Base-by-base conservation (phyloP, 441 rosid species). In the Euphorbia schlechtendalii region DNA sequence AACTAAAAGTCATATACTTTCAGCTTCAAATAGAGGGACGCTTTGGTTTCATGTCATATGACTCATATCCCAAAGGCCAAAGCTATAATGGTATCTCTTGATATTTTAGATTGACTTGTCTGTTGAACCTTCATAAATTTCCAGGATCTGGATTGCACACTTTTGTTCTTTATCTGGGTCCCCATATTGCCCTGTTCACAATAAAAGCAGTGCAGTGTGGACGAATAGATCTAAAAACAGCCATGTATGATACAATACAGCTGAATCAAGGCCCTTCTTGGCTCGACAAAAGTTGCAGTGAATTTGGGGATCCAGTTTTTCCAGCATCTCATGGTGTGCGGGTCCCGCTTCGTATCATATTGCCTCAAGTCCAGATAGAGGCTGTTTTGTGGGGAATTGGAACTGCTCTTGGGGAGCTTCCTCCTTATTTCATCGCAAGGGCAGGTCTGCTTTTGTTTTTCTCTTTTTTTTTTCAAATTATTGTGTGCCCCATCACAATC, bases 91-190 rank as follows among this genome's bases (percentile, higher is more conserved):
- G n/a, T n/a, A n/a, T n/a, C n/a, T n/a, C 5, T 4, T n/a, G 20
- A 32, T 18, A 18, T 46, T 46, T 21, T 27, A 24, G 21, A 41
- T 24, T 43, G 18, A 65, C 9, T 6, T 64, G 20, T 14, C 3
- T 22, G 10, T 24, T 28, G 17, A 4, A 18, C 10, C 40, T 21
- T 32, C 24, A 28, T 14, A n/a, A n/a, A n/a, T n/a, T 79, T 69
- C 64, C 85, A 94, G 99, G 99, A 60, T 94, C 99, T 69, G 99
- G 98, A 69, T 74, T 94, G 83, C 99, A 94, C 76, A 94, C 99
- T 30, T 94, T 91, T 83, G 96, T 91, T 71, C 96, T 94, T 48
- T 94, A 94, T 80, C 80, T 94, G 78, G 99, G 99, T 65, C 99
- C 99, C 59, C 99, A 91, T 66, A 84, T 94, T 73, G 98, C 99